These are phyloP conservation scores for Corymbia maculata DNA, from an alignment of 345 rosid species.

Conservation along the genomic window DNA sequence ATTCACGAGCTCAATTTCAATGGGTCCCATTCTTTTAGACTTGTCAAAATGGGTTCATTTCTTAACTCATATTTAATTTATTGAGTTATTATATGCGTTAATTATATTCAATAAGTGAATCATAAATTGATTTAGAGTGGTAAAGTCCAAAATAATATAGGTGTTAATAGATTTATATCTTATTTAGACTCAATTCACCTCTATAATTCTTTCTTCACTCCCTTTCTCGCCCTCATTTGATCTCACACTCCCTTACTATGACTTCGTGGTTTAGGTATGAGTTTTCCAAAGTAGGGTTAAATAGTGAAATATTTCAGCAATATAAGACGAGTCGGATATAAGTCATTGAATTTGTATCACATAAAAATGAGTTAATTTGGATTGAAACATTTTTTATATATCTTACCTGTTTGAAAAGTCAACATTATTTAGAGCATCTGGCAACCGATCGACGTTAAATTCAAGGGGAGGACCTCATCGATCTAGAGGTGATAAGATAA, in stretches of 20 bases:
- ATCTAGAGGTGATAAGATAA: too few relatives aligned
- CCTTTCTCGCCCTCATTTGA: neutral
- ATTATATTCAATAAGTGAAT: too few relatives aligned
- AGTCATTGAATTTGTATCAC: neutral
- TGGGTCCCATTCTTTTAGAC: neutral
- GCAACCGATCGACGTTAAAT: too few relatives aligned
- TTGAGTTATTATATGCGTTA: neutral
- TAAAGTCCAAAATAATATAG: neutral
- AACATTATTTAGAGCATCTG: too few relatives aligned
- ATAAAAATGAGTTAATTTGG: neutral
- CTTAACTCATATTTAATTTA: neutral
- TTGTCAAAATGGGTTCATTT: neutral
- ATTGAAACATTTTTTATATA: too few relatives aligned
- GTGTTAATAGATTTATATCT: fast-evolving
- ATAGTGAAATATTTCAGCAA: too few relatives aligned
- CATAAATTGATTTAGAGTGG: too few relatives aligned
- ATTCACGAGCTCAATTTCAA: neutral
- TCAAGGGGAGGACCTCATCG: too few relatives aligned
- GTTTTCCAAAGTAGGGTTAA: too few relatives aligned
- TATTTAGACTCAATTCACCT: too few relatives aligned
- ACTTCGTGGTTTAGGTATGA: neutral
- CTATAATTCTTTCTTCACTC: too few relatives aligned
- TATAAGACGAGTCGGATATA: fast-evolving
- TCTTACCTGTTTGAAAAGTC: too few relatives aligned
- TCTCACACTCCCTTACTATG: fast-evolving